Conservation (phyloP, 306 rosid species). For the Quercus berberidifolia region DNA sequence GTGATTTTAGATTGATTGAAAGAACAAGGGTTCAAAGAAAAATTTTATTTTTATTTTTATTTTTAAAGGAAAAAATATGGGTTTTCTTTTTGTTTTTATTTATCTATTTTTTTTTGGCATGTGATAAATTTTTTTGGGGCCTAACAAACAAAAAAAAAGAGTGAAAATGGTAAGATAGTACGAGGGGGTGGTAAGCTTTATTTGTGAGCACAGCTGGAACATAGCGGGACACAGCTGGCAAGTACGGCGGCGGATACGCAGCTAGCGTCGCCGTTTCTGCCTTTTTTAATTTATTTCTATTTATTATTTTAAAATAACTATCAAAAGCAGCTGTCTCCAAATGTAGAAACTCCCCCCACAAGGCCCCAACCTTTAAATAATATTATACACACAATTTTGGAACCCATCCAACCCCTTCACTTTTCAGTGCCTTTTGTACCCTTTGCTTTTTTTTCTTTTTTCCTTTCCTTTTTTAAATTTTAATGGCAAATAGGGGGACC, state of each 20-base stretch:
- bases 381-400: no score
- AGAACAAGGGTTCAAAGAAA: no score
- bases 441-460: background rate
- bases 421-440: constrained; percentile 3
- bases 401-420: background rate
- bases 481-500: background rate
- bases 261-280: constrained; percentile 39
- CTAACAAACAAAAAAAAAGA: background rate
- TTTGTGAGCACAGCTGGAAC: constrained; percentile 42
- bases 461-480: no score
- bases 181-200: background rate
- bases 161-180: constrained; percentile 14
- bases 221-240: constrained; percentile 59
- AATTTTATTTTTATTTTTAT: no score
- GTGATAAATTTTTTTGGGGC: background rate
- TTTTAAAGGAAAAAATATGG: no score
- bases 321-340: background rate
- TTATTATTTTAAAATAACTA: no score
- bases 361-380: background rate
- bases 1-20: no score
- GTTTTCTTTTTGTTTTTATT: no score
- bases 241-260: constrained; percentile 42
- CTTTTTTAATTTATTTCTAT: background rate
- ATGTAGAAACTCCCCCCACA: background rate
- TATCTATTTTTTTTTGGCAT: no score